Evolutionary conservation across 371 early-diverging fungal genomes (phyloP), one percentile per base, ranked within the genome.

Genomic region (Nosema muscidifuracis): DNA sequence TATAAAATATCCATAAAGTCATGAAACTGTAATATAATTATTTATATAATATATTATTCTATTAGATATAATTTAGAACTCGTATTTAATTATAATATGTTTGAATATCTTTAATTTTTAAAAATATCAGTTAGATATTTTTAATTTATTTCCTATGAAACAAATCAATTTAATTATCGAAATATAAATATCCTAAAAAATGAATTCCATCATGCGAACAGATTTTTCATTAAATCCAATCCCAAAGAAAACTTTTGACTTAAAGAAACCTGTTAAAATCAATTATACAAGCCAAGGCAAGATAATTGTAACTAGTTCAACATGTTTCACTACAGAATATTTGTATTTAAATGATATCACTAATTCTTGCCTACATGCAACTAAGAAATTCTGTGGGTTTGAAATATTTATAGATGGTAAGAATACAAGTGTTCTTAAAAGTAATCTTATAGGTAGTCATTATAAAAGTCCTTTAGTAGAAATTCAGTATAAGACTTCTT

Each of bases 391-490:
- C 16, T 57, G 67, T 34, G 76, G 76, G 3, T 75, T 75, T 56
- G 61, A 75, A 16, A 71, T 75, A 24, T 70, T 51, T 18, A n/a
- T 22, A 12, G 31, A 28, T 51, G 43, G 58, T 4, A 43, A 62
- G 12, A 38, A 55, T 15, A 30, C 71, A n/a, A 28, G 61, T 15
- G 22, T 51, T 30, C 15, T 75, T 15, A 58, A 31, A 36, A 22
- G 64, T 15, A 75, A 75, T 53, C 7, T 75, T 16, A 53, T 75
- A 20, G 76, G 76, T 1, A 75, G 50, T 20, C 43, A 53, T 38
- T 33, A 51, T 4, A 30, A 63, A 0, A 30, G 50, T 28, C 22
- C 36, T 30, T 63, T 58, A 0, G 13, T 75, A 26, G 50, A 47
- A 51, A 61, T 75, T 28, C 60, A 10, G 18, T 75, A 75, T 62